Percentiles rank a stretch among this genome's conserved stretches.
These are phyloP conservation scores for Camptophora hylomeconis DNA, from an alignment of 2,329 filamentous ascomycete genomes.

Conservation along the genomic window DNA sequence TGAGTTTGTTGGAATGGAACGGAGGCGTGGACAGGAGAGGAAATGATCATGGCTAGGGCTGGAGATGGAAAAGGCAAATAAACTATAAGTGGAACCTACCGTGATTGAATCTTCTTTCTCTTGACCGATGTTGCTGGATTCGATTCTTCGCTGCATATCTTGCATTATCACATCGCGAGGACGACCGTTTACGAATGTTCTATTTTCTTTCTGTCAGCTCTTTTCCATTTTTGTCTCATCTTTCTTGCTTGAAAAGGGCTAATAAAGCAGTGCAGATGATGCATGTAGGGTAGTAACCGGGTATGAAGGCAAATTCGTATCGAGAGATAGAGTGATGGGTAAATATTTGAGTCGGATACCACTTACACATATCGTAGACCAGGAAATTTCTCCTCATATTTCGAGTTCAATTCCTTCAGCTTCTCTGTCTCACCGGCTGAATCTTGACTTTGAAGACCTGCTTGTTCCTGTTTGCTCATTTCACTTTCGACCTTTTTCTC, in stretches of 20 bases:
- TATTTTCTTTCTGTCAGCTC: no score
- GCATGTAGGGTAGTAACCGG: constrained; percentile 9
- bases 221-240: no score
- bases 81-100: constrained; percentile 35
- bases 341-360: not conserved
- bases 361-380: constrained; percentile 66
- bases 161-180: constrained; percentile 61
- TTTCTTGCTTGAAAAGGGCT: no score
- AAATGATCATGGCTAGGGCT: constrained; percentile 12
- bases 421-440: constrained; percentile 36
- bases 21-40: not conserved
- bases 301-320: not conserved
- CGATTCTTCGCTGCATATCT: constrained; percentile 67
- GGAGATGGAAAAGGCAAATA: constrained; percentile 3
- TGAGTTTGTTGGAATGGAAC: not conserved
- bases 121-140: constrained; percentile 46
- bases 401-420: constrained; percentile 53
- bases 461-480: constrained; percentile 71
- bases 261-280: no score
- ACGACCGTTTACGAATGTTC: constrained; percentile 78
- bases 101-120: constrained; percentile 65
- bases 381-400: constrained; percentile 71
- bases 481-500: constrained; percentile 70
- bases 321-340: no score
- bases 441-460: constrained; percentile 29